A percentile compares a stretch with the other conserved stretches of the same genome.
Conservation (phyloP, 352 stramenopile genomes). For the Phytophthora tentaculata region DNA sequence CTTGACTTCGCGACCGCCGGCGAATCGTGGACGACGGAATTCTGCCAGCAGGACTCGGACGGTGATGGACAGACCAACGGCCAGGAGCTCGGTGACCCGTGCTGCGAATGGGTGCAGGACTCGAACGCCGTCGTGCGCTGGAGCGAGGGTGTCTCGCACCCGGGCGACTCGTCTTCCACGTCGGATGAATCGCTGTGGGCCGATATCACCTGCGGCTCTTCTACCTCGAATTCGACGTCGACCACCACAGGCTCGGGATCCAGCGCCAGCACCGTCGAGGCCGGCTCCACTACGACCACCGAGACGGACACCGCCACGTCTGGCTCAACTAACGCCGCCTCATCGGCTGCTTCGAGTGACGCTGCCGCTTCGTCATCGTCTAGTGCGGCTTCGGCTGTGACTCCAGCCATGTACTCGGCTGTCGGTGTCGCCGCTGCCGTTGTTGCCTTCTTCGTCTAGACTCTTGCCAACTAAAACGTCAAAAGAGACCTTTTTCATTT, state of each 20-base stretch:
- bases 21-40: slow-evolving; percentile 37
- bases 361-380: slow-evolving; percentile 17
- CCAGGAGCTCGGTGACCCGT: slow-evolving; percentile 85
- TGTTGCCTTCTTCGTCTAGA: slow-evolving; percentile 32
- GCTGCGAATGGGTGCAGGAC: slow-evolving; percentile 63
- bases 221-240: slow-evolving; percentile 25
- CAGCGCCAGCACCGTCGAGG: slow-evolving; percentile 17
- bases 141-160: slow-evolving; percentile 40
- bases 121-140: slow-evolving; percentile 34
- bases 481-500: slow-evolving; percentile 15
- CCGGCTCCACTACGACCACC: slow-evolving; percentile 12
- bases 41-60: slow-evolving; percentile 78
- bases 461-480: slow-evolving; percentile 7
- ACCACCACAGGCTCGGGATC: slow-evolving; percentile 25
- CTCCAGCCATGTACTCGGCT: slow-evolving; percentile 25
- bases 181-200: slow-evolving; percentile 43
- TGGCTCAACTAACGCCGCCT: slow-evolving; percentile 1
- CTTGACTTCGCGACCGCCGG: slow-evolving; percentile 10
- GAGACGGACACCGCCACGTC: slow-evolving; percentile 16
- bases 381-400: slow-evolving; percentile 31
- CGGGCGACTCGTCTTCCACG: slow-evolving; percentile 32
- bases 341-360: slow-evolving; percentile 1
- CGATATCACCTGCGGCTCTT: slow-evolving; percentile 29
- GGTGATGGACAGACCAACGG: slow-evolving; percentile 86
- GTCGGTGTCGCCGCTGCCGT: slow-evolving; percentile 18